These are phyloP conservation scores for Acanthamoeba triangularis DNA, from an alignment of 208 protist genomes.

Conservation along the genomic window DNA sequence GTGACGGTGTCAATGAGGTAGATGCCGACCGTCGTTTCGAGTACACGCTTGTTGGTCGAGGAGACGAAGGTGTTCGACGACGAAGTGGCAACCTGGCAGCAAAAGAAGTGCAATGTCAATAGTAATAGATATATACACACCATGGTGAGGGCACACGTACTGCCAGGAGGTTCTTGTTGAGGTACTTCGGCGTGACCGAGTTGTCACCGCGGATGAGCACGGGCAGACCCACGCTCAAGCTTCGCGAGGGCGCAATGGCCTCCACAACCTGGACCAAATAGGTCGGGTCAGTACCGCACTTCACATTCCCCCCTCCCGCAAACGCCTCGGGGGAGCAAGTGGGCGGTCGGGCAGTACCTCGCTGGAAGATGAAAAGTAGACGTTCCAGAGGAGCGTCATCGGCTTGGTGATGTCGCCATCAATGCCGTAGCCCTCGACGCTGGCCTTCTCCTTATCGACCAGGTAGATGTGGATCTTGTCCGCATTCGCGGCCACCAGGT, in stretches of 20 bases:
- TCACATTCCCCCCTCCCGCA: too few relatives aligned
- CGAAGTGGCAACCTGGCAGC: constrained; percentile 33
- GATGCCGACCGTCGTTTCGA: constrained; percentile 57
- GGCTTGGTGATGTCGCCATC: constrained; percentile 43
- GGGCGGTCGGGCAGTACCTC: background rate
- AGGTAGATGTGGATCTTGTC: constrained; percentile 37
- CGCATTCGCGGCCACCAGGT: background rate
- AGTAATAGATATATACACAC: background rate
- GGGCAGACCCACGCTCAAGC: constrained; percentile 41
- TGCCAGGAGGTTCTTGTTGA: constrained; percentile 50
- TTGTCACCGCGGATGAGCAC: constrained; percentile 45
- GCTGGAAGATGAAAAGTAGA: background rate
- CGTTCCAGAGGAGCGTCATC: constrained; percentile 18
- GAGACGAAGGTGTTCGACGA: constrained; percentile 14
- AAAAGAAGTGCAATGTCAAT: background rate
- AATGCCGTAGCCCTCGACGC: constrained; percentile 51
- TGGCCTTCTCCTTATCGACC: constrained; percentile 21
- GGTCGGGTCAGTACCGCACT: background rate
- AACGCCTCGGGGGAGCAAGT: background rate
- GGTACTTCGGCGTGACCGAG: constrained; percentile 34
- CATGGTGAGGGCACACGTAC: background rate
- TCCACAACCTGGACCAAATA: background rate
- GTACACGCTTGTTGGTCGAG: background rate
- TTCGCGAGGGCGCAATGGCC: background rate
- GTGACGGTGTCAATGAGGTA: constrained; percentile 79